phyloP scores from a whole-genome alignment of 2,329 filamentous ascomycete species.

The Elsinoe perseae region DNA sequence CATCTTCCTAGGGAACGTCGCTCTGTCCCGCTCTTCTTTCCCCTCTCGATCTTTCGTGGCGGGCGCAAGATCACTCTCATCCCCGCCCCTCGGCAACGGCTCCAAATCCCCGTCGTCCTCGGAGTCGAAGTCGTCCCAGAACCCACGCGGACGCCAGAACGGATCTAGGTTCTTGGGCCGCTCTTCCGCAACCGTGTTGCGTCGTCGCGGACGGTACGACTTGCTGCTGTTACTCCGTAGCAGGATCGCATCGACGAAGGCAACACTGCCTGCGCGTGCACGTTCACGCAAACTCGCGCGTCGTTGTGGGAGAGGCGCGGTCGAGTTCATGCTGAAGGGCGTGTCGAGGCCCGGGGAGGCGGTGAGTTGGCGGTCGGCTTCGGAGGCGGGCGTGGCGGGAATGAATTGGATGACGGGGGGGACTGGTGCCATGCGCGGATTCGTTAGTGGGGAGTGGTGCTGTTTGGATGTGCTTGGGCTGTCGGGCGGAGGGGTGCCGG shows the following conservation, averaged over 20 bases:
- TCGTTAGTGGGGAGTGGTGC: constrained; percentile 51
- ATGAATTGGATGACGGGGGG: constrained; percentile 51
- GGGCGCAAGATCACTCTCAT: constrained; percentile 36
- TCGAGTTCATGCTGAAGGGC: constrained; percentile 13
- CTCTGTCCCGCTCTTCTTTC: constrained; percentile 25
- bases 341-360: constrained; percentile 4
- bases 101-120: constrained; percentile 27
- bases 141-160: constrained; percentile 56
- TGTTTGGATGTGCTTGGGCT: constrained; percentile 15
- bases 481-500: constrained; percentile 20
- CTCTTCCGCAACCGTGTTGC: constrained; percentile 13
- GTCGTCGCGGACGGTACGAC: constrained; percentile 23
- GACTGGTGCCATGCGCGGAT: constrained; percentile 50
- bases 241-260: constrained; percentile 27
- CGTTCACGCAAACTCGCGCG: constrained; percentile 36
- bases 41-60: constrained; percentile 17
- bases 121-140: constrained; percentile 51
- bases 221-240: not conserved
- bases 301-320: constrained; percentile 24
- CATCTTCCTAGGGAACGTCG: constrained; percentile 24
- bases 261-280: constrained; percentile 40
- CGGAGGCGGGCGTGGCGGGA: constrained; percentile 46
- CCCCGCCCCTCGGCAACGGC: constrained; percentile 37
- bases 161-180: constrained; percentile 47
- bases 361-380: constrained; percentile 36